These are phyloP conservation scores for Musa itinerans DNA, from an alignment of 176 grass and related monocot species.

Conservation along the genomic window DNA sequence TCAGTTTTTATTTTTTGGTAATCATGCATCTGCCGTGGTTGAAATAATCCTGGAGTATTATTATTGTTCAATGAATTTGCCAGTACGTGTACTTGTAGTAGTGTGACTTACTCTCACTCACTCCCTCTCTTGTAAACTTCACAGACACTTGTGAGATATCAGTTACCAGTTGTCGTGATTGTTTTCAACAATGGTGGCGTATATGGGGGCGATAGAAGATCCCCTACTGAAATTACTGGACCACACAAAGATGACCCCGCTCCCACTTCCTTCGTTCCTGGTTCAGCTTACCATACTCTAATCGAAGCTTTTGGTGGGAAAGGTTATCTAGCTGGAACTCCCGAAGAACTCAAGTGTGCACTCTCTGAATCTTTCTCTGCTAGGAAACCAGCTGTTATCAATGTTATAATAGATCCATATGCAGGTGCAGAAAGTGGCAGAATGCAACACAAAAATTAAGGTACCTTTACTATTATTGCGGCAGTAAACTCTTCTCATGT, in stretches of 20 bases:
- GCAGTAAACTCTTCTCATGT: neutral
- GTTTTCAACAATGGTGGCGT: conserved; percentile 95
- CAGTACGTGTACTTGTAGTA: too few species aligned
- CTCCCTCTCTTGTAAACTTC: neutral
- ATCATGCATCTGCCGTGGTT: too few species aligned
- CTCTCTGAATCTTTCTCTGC: conserved; percentile 59
- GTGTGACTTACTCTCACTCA: neutral
- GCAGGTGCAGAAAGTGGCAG: conserved; percentile 81
- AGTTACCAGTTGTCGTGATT: conserved; percentile 64
- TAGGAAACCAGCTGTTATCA: conserved; percentile 67
- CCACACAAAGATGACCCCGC: conserved; percentile 86
- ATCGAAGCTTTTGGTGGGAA: conserved; percentile 88
- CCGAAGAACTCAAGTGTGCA: conserved; percentile 63
- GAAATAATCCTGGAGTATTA: too few species aligned
- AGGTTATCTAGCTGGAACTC: conserved; percentile 51
- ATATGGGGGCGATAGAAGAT: conserved; percentile 85
- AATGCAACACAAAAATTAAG: conserved; percentile 96
- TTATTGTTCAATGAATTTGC: too few species aligned
- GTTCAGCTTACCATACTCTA: conserved; percentile 68
- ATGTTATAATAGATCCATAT: conserved; percentile 75
- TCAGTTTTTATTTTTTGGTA: too few species aligned
- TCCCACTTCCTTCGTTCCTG: conserved; percentile 82
- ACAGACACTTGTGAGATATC: conserved; percentile 85
- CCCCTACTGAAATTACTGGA: conserved; percentile 64
- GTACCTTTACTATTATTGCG: neutral